phyloP scores from a whole-genome alignment of 768 basidiomycete species.

The Rhizopogon vulgaris region DNA sequence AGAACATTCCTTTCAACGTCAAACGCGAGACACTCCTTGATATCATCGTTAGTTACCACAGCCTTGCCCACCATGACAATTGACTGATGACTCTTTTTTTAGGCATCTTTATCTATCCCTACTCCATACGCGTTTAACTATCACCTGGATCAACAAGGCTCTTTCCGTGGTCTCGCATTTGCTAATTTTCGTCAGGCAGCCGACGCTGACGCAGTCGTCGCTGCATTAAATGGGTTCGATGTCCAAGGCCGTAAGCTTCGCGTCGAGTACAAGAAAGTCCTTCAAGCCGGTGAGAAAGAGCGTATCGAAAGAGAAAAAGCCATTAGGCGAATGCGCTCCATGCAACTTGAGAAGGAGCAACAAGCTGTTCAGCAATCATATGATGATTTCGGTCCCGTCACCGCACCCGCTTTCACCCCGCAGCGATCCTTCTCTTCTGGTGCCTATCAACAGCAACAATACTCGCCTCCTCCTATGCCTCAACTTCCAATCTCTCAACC shows the following conservation, averaged over 20 bases:
- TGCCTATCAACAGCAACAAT: constrained; percentile 56
- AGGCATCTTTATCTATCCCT: constrained; percentile 90
- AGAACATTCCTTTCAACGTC: constrained; percentile 99
- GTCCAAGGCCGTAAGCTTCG: constrained; percentile 95
- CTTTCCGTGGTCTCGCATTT: constrained; percentile 96
- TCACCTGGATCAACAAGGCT: constrained; percentile 92
- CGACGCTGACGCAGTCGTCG: constrained; percentile 95
- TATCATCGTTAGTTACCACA: constrained; percentile 72
- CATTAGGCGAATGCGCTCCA: constrained; percentile 93
- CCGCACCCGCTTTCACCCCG: constrained; percentile 53
- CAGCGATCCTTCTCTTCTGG: constrained; percentile 69
- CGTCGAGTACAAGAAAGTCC: constrained; percentile 98
- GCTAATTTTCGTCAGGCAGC: constrained; percentile 91
- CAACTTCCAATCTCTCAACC: constrained; percentile 34
- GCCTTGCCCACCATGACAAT: neutral
- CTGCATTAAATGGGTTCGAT: constrained; percentile 92
- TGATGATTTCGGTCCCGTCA: constrained; percentile 69
- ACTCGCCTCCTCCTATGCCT: constrained; percentile 54
- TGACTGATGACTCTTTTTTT: constrained; percentile 10
- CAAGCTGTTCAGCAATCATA: constrained; percentile 45
- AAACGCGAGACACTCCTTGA: constrained; percentile 93
- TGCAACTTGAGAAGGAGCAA: constrained; percentile 89
- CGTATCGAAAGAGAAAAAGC: constrained; percentile 98
- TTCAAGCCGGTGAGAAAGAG: constrained; percentile 99
- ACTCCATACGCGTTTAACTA: constrained; percentile 99